A percentile compares a stretch with the other conserved stretches of the same genome.
phyloP scores from a whole-genome alignment of 2,329 filamentous ascomycete species.

The Zymoseptoria crescenta region DNA sequence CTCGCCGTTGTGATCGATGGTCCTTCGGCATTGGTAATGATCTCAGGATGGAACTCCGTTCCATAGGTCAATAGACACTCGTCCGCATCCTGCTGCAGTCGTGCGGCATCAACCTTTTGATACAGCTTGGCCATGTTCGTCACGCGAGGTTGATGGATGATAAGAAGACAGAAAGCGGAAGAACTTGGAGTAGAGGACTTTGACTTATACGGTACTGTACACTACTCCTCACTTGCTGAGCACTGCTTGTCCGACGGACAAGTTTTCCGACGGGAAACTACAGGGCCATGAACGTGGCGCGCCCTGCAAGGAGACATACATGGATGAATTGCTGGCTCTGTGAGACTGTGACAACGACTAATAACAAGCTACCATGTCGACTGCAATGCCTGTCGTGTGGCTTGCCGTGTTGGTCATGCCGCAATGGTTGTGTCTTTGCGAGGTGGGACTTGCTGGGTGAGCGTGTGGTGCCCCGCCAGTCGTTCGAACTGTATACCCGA shows the following conservation, averaged over 20 bases:
- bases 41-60: constrained; percentile 15
- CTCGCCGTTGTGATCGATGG: constrained; percentile 12
- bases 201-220: neutral
- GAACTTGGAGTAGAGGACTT: neutral
- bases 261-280: neutral
- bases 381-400: neutral
- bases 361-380: neutral
- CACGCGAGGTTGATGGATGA: neutral
- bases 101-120: constrained; percentile 9
- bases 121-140: constrained; percentile 12
- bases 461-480: too few species aligned
- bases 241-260: neutral
- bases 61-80: constrained; percentile 14
- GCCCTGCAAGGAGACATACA: neutral
- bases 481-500: too few species aligned
- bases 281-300: neutral
- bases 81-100: constrained; percentile 14
- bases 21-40: constrained; percentile 15
- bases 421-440: neutral
- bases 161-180: neutral
- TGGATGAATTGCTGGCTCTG: neutral
- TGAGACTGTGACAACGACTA: neutral
- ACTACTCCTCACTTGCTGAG: neutral
- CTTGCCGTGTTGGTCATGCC: neutral
- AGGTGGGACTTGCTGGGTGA: too few species aligned